Base-by-base conservation (phyloP, 352 stramenopile genomes). In the Pythium chondricola region DNA sequence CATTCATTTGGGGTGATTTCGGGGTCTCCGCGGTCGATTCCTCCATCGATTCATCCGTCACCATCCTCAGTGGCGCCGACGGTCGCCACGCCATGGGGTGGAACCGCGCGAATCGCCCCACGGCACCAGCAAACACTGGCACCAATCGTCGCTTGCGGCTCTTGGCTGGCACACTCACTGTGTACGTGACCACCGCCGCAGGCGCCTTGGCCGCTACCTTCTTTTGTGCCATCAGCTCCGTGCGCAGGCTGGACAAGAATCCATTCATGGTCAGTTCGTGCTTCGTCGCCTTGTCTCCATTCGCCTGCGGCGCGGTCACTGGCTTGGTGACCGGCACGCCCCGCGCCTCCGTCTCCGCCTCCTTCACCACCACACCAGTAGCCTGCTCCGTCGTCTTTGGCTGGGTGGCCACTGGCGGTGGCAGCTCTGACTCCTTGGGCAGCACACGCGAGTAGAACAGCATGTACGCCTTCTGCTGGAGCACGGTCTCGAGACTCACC, bases 391-490 rank as follows among this genome's bases (percentile, higher is more conserved):
- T 62, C 42, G 45, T 55, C 18, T 6, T 22, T 4, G 43, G 29
- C 32, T 73, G 63, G 1, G 56, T 67, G 42, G 70, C 36, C 56
- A 75, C 76, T 6, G 62, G 43, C 4, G 48, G 30, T 26, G 43
- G 52, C 46, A 53, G 60, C 54, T 87, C 71, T 1, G 60, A 69
- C 7, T 33, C 29, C 9, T 42, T 38, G 13, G 74, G 72, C 41
- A 88, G 58, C 44, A 86, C 68, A 6, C 83, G 72, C 45, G 79
- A 85, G 63, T 96, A 95, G 58, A 96, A 96, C 1, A 96, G 71
- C 74, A 96, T 89, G 65, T 96, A 96, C 24, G 84, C 86, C 48
- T 90, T 88, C 33, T 95, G 84, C 42, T 85, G 67, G 29, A 96
- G 65, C 45, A 93, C 86, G 5, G 74, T 93, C 27, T 93, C 75